Evolutionary conservation across 768 basidiomycete genomes (phyloP).

Genomic region (Suillus brevipes): DNA sequence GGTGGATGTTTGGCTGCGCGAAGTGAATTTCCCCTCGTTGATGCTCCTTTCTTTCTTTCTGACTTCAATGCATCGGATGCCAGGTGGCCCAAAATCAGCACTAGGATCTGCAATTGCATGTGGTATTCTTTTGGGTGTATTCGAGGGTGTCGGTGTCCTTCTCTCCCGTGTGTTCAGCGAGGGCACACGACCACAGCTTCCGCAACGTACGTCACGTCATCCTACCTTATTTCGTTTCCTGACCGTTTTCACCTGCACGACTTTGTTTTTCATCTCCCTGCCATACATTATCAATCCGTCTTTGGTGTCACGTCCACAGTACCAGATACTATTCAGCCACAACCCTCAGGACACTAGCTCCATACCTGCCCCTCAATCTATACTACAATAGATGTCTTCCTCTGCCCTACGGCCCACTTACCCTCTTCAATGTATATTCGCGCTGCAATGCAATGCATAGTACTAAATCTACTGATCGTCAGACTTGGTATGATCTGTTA

Average conservation of each 20-base stretch:
- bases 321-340: constrained; percentile 3
- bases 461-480: constrained; percentile 12
- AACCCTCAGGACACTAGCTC: constrained; percentile 5
- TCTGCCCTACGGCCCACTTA: constrained; percentile 17
- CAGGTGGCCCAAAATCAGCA: constrained; percentile 91
- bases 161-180: constrained; percentile 88
- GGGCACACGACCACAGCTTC: constrained; percentile 75
- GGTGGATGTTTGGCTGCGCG: constrained; percentile 93
- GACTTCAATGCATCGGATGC: too few species aligned
- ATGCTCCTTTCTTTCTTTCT: neutral
- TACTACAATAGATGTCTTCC: constrained; percentile 1
- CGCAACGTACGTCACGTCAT: constrained; percentile 58
- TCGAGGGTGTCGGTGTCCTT: constrained; percentile 94
- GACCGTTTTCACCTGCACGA: neutral
- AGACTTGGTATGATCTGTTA: neutral
- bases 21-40: constrained; percentile 56
- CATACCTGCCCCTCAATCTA: neutral
- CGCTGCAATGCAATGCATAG: constrained; percentile 31
- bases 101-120: constrained; percentile 93
- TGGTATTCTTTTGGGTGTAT: constrained; percentile 92
- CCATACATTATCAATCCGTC: neutral
- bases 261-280: neutral
- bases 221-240: neutral
- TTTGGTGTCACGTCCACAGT: neutral
- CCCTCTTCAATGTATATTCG: constrained; percentile 39